These are phyloP conservation scores for Vitis cinerea DNA, from an alignment of 164 flowering plant species.

Conservation along the genomic window DNA sequence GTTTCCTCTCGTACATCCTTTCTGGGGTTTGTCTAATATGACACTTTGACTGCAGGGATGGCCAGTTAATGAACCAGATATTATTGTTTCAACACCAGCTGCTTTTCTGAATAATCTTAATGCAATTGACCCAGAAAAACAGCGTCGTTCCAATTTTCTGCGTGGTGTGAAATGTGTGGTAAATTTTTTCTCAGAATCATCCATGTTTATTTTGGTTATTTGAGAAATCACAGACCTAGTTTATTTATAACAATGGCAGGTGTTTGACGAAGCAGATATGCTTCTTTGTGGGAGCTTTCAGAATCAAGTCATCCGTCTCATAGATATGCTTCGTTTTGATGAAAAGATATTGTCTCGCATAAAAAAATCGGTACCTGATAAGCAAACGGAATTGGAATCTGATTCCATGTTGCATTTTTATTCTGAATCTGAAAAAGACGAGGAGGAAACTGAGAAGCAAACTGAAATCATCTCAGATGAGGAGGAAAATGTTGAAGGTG, in stretches of 20 bases:
- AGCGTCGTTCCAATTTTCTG: constrained; percentile 56
- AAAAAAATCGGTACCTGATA: constrained; percentile 26
- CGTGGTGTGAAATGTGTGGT: constrained; percentile 87
- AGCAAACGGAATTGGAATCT: constrained; percentile 21
- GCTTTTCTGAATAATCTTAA: constrained; percentile 77
- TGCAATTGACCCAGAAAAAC: constrained; percentile 61
- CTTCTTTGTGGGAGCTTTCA: constrained; percentile 91
- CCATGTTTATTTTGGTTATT: not conserved
- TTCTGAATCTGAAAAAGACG: constrained; percentile 40
- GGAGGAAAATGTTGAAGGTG: constrained; percentile 38
- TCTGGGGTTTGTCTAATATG: constrained; percentile 1
- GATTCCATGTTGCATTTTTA: constrained; percentile 26
- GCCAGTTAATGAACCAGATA: constrained; percentile 70
- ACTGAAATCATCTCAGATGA: constrained; percentile 28
- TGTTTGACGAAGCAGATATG: constrained; percentile 98
- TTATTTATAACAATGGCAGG: constrained; percentile 39
- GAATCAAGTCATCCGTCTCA: constrained; percentile 89
- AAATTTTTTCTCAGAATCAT: constrained; percentile 14
- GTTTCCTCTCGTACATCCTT: not conserved
- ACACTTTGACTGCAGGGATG: constrained; percentile 66
- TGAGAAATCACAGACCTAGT: not conserved
- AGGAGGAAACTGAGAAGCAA: constrained; percentile 4
- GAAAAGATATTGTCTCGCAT: constrained; percentile 70
- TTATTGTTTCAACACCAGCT: constrained; percentile 91
- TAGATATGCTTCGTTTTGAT: constrained; percentile 88